A percentile compares a stretch with the other conserved stretches of the same genome.
Evolutionary conservation across 129 eudicot genomes (phyloP).

Genomic region (Flaveria linearis): DNA sequence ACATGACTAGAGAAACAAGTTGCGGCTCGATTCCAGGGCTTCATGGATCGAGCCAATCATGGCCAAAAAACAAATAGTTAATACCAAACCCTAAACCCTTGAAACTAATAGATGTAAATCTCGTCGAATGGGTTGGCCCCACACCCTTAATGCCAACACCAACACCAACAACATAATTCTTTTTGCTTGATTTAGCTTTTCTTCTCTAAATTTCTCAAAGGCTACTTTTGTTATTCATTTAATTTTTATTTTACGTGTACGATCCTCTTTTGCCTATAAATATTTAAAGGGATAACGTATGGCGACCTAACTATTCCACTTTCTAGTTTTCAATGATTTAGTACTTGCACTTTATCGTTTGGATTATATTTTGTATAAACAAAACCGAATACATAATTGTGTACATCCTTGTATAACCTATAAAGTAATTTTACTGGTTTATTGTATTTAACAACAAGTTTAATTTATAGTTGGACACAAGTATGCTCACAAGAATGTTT

Average conservation of each 20-base stretch:
- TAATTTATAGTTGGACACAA: no score
- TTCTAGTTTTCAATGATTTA: no score
- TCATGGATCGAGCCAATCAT: not conserved
- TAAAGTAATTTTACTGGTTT: no score
- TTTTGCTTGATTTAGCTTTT: not conserved
- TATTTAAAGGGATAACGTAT: no score
- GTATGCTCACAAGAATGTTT: no score
- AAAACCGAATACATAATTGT: no score
- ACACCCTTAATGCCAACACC: not conserved
- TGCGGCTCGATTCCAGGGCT: conserved; percentile 4
- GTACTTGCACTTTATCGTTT: no score
- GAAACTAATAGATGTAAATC: not conserved
- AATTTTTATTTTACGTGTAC: not conserved
- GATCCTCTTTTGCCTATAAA: no score
- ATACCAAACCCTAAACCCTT: not conserved
- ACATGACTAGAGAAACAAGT: conserved; percentile 11
- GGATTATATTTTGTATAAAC: no score
- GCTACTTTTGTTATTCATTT: not conserved
- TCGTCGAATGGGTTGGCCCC: not conserved
- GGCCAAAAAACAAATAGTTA: not conserved
- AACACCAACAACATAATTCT: not conserved
- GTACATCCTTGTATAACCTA: no score
- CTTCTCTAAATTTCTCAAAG: not conserved
- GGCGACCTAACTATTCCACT: no score
- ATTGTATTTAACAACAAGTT: no score